These are phyloP conservation scores for Boletus nobilissimus DNA, from an alignment of 1,284 basidiomycete genomes.

Conservation along the genomic window DNA sequence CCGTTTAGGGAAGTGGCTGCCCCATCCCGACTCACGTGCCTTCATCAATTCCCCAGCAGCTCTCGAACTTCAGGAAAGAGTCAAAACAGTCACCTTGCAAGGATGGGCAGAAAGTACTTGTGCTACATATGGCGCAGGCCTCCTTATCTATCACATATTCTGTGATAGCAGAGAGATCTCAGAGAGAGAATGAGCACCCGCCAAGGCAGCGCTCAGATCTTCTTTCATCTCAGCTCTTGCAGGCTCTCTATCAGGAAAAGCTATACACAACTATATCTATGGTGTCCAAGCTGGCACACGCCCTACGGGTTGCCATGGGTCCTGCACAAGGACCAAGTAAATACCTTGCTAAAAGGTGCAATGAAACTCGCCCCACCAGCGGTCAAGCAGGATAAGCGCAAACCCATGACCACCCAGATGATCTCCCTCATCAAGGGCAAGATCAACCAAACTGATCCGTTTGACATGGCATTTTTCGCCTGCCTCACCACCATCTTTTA, in stretches of 20 bases:
- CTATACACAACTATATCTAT: background rate
- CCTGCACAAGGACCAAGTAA: background rate
- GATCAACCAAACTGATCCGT: background rate
- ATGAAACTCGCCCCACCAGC: background rate
- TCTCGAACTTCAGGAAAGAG: background rate
- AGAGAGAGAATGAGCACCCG: background rate
- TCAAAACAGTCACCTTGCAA: background rate
- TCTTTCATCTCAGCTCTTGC: background rate
- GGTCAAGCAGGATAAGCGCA: background rate
- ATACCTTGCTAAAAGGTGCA: background rate
- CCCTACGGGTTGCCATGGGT: background rate
- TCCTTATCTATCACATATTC: background rate
- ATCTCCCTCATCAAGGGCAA: background rate
- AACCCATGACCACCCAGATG: background rate
- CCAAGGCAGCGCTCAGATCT: rapidly evolving
- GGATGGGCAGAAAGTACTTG: background rate
- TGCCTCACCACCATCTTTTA: background rate
- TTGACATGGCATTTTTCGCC: background rate
- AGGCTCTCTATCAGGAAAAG: background rate
- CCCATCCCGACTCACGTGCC: background rate
- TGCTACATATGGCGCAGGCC: background rate
- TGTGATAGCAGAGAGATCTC: background rate
- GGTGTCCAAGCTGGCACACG: background rate
- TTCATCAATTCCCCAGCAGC: background rate
- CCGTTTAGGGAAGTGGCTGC: background rate